Evolutionary conservation across 768 basidiomycete genomes (phyloP), one percentile per base, ranked within the genome.

Genomic region (Trametes coccinea): DNA sequence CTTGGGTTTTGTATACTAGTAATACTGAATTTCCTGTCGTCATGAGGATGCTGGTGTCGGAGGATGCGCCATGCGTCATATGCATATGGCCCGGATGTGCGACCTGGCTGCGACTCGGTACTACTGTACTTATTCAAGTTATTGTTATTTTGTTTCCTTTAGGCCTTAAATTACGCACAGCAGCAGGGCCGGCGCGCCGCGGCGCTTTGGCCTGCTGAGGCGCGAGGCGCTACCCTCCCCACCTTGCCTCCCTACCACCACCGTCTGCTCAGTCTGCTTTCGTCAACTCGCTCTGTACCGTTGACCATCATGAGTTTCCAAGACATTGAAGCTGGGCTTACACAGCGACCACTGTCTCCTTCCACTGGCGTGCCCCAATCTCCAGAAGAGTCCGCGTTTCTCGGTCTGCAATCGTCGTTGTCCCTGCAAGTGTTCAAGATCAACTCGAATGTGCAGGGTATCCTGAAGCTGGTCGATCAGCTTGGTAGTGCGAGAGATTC

Each of bases 371-470:
- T 65, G 1, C 74, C 80, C 61, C 79, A 77, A 62, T 75, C 77
- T 17, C 75, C 69, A 44, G 87, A 91, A 71, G 93, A 95, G 74
- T 81, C 84, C 6, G 81, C 88, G 3, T 98, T 96, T 73, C 76
- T 82, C 9, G 80, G 79, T 34, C 77, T 95, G 14, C 93, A 94
- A 71, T 86, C 84, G 3, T 92, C 92, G 13, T 75, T 94, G 61
- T 90, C 90, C 0, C 81, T 98, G 5, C 95, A 98, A 73, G 93
- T 96, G 60, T 98, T 98, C 88, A 98, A 98, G 84, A 94, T 98
- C 79, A 95, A 96, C 69, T 85, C 92, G 60, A 99, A 99, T 75
- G 94, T 98, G 2, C 93, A 96, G 70, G 96, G 92, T 14, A 95
- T 99, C 51, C 75, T 93, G 68, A 93, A 92, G 75, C 82, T 95